Conservation (phyloP, 2,329 filamentous ascomycete species). For the Aulographum hederae region DNA sequence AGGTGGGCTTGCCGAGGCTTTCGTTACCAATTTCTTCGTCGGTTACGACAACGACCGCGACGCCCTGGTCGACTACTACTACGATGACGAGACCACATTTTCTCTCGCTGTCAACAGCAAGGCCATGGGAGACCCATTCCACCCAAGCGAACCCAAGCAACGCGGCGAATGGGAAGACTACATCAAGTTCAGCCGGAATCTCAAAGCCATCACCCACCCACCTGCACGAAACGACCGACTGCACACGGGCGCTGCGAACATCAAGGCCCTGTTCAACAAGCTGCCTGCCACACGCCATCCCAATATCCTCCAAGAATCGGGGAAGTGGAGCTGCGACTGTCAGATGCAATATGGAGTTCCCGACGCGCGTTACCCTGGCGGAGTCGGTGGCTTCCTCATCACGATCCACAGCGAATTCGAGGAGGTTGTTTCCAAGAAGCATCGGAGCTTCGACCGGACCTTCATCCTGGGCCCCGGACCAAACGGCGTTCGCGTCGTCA, state of each 20-base stretch:
- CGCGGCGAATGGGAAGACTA: conserved; percentile 53
- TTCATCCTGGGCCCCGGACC: conserved; percentile 64
- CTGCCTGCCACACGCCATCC: conserved; percentile 62
- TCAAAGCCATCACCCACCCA: conserved; percentile 47
- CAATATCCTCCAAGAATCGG: conserved; percentile 43
- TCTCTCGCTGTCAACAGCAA: conserved; percentile 55
- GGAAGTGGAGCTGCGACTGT: conserved; percentile 71
- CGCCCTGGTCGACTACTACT: conserved; percentile 45
- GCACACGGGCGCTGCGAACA: conserved; percentile 42
- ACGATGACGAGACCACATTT: conserved; percentile 59
- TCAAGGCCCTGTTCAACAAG: conserved; percentile 48
- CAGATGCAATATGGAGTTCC: conserved; percentile 53
- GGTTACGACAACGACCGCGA: conserved; percentile 56
- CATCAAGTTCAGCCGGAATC: conserved; percentile 60
- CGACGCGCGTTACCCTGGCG: conserved; percentile 45
- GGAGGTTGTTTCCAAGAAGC: conserved; percentile 45
- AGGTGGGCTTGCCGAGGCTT: conserved; percentile 54
- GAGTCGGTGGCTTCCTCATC: conserved; percentile 62
- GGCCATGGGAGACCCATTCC: conserved; percentile 28
- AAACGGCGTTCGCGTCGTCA: conserved; percentile 54
- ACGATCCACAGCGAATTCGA: conserved; percentile 73
- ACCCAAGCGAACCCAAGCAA: conserved; percentile 16
- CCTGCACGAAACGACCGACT: conserved; percentile 42
- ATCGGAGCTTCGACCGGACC: conserved; percentile 65
- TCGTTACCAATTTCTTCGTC: conserved; percentile 55